Conservation (phyloP, 192 early-diverging fungal species). For the Entrophospora sp. region DNA sequence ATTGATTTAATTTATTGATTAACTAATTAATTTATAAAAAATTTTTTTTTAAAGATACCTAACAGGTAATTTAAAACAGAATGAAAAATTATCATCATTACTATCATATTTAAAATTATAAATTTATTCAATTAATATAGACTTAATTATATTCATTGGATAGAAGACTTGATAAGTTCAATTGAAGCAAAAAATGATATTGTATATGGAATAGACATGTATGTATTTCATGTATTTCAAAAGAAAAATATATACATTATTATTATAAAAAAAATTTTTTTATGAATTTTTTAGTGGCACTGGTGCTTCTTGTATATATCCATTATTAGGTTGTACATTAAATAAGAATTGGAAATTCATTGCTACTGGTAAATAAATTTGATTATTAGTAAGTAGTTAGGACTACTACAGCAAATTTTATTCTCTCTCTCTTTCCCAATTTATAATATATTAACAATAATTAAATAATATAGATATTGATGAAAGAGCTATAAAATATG, state of each 20-base stretch:
- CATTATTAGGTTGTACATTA: conserved; percentile 57
- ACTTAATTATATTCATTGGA: conserved; percentile 62
- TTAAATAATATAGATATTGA: conserved; percentile 49
- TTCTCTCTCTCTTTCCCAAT: too few species aligned
- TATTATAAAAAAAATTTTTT: too few species aligned
- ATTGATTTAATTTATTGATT: neutral
- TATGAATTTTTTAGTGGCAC: conserved; percentile 62
- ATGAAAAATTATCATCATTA: neutral
- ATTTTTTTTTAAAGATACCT: conserved; percentile 21
- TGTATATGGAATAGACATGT: conserved; percentile 57
- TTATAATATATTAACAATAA: neutral
- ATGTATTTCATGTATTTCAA: conserved; percentile 22
- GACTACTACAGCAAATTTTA: too few species aligned
- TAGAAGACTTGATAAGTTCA: conserved; percentile 49
- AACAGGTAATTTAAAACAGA: conserved; percentile 21
- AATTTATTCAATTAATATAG: conserved; percentile 28
- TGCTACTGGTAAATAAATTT: conserved; percentile 51
- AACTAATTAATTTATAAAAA: neutral
- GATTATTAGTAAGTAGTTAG: neutral
- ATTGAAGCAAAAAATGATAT: conserved; percentile 1
- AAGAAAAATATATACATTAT: too few species aligned
- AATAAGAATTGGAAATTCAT: conserved; percentile 60
- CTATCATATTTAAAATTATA: neutral
- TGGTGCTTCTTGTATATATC: conserved; percentile 89
- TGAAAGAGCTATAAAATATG: conserved; percentile 48